Conservation (phyloP, 495 filamentous ascomycete species). For the Baudoinia panamericana region DNA sequence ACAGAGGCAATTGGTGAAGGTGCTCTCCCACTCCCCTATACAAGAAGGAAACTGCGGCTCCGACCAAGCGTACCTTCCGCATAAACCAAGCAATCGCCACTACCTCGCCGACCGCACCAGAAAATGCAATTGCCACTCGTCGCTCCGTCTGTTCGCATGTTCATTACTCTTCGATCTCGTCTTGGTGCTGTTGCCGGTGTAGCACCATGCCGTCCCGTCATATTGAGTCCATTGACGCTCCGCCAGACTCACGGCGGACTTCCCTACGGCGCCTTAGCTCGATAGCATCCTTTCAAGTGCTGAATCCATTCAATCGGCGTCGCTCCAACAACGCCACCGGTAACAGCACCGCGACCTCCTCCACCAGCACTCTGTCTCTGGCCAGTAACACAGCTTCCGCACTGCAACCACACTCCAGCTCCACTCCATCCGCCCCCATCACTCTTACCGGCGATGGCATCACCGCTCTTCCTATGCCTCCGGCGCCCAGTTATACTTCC, state of each 20-base stretch:
- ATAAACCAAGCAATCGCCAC: too few species aligned
- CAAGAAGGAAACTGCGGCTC: too few species aligned
- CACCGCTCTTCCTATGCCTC: conserved; percentile 10
- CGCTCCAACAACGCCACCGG: conserved; percentile 15
- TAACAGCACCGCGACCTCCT: conserved; percentile 11
- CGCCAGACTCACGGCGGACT: conserved; percentile 8
- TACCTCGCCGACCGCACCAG: too few species aligned
- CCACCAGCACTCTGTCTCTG: conserved; percentile 16
- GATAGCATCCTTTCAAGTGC: conserved; percentile 18
- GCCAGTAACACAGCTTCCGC: conserved; percentile 8
- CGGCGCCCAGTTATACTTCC: neutral
- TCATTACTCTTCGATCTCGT: too few species aligned
- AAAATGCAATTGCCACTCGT: too few species aligned
- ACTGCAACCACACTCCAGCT: neutral
- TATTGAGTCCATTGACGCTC: conserved; percentile 8
- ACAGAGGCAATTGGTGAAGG: too few species aligned
- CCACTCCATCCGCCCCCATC: conserved; percentile 1
- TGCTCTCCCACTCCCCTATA: too few species aligned
- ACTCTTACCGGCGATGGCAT: neutral
- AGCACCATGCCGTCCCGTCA: conserved; percentile 13
- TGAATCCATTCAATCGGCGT: conserved; percentile 19
- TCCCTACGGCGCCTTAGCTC: conserved; percentile 17
- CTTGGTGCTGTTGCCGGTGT: too few species aligned
- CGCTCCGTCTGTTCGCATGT: too few species aligned
- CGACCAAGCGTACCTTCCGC: too few species aligned